Conservation (phyloP, 78 protist genomes). For the Dictyostelium purpureum region DNA sequence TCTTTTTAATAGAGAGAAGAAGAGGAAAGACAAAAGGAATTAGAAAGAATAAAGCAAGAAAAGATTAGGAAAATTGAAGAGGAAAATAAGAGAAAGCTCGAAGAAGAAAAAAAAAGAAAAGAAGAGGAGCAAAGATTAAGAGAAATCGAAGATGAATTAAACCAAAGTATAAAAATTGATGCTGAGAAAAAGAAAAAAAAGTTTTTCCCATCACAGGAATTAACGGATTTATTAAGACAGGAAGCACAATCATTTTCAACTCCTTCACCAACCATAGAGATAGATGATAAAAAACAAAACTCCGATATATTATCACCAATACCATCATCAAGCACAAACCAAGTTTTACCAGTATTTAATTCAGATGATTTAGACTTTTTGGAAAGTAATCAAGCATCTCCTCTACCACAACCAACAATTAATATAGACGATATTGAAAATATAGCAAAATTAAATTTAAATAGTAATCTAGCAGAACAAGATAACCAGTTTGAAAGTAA, state of each 20-base stretch:
- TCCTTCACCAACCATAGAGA: neutral
- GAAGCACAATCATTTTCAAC: conserved; percentile 1
- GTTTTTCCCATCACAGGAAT: neutral
- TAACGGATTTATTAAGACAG: neutral
- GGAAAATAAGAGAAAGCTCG: neutral
- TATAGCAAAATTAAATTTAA: neutral
- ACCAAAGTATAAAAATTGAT: neutral
- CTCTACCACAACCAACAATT: too few species aligned
- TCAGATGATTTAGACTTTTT: conserved; percentile 60
- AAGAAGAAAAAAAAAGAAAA: neutral
- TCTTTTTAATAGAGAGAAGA: neutral
- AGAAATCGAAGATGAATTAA: neutral
- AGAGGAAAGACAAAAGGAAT: neutral
- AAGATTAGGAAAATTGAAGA: neutral
- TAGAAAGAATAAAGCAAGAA: neutral
- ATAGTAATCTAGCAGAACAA: neutral
- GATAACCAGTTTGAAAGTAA: neutral
- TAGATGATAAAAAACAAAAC: neutral
- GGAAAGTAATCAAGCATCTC: too few species aligned
- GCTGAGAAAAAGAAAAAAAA: neutral
- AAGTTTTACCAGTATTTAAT: neutral
- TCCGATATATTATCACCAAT: neutral
- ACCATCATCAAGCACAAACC: neutral
- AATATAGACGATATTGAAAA: too few species aligned
- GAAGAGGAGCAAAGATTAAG: neutral